Conservation (phyloP, 225 moss, liverwort and hornwort species). For the Polytrichum commune region DNA sequence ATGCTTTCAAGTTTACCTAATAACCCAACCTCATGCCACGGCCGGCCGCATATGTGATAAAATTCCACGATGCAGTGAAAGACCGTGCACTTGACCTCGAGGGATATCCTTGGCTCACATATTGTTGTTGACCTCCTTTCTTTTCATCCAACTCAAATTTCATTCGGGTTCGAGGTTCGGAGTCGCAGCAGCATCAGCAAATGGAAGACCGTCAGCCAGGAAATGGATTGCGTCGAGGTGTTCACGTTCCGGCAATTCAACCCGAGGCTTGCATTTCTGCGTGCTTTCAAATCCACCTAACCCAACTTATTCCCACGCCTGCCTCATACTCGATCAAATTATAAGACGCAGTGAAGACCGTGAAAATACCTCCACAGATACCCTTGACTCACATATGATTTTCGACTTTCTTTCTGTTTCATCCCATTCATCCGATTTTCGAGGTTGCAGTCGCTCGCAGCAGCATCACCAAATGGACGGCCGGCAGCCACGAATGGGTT, state of each 20-base stretch:
- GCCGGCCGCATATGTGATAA: background rate
- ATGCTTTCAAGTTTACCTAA: conserved; percentile 11
- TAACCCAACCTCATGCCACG: conserved; percentile 8
- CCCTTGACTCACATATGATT: too few species aligned
- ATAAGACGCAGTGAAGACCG: too few species aligned
- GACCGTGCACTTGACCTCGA: too few species aligned
- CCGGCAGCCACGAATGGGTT: conserved; percentile 17
- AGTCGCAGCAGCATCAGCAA: conserved; percentile 19
- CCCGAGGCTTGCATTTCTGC: conserved; percentile 14
- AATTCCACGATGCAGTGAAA: too few species aligned
- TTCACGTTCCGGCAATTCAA: conserved; percentile 23
- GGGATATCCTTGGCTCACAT: too few species aligned
- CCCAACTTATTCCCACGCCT: conserved; percentile 8
- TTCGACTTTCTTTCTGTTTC: too few species aligned
- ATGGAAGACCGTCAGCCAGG: conserved; percentile 16
- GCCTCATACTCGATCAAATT: too few species aligned
- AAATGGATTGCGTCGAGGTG: conserved; percentile 28
- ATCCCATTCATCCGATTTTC: too few species aligned
- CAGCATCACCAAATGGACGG: conserved; percentile 22
- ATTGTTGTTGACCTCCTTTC: too few species aligned
- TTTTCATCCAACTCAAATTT: too few species aligned
- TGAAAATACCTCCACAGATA: too few species aligned
- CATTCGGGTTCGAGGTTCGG: too few species aligned
- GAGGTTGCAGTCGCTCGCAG: conserved; percentile 5
- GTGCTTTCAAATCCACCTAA: conserved; percentile 9